Percentiles rank a stretch among this genome's conserved stretches.
Evolutionary conservation across 495 filamentous ascomycete genomes (phyloP).

Genomic region (Penicillium fimorum): DNA sequence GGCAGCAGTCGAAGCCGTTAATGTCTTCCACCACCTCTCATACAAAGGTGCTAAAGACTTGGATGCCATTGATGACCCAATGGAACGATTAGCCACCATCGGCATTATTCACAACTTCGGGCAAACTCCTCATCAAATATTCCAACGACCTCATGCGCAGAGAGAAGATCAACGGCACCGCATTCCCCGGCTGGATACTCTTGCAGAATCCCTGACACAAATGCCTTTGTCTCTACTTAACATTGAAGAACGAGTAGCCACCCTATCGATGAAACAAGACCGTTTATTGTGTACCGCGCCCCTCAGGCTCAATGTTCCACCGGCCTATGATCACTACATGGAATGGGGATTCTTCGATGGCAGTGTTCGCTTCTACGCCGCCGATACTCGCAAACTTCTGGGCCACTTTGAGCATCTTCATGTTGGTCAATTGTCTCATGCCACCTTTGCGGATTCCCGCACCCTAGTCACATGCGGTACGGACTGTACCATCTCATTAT

Average conservation of each 20-base stretch:
- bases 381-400: slow-evolving; percentile 70
- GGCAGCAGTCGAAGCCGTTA: slow-evolving; percentile 84
- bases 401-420: slow-evolving; percentile 93
- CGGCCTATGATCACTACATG: slow-evolving; percentile 82
- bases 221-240: slow-evolving; percentile 80
- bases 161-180: slow-evolving; percentile 64
- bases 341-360: slow-evolving; percentile 97
- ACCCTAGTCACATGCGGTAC: slow-evolving; percentile 87
- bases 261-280: slow-evolving; percentile 81
- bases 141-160: slow-evolving; percentile 71
- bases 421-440: slow-evolving; percentile 77
- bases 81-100: slow-evolving; percentile 81
- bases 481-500: slow-evolving; percentile 87
- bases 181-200: slow-evolving; percentile 69
- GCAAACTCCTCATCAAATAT: slow-evolving; percentile 94
- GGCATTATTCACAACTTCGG: slow-evolving; percentile 98
- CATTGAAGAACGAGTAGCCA: slow-evolving; percentile 74
- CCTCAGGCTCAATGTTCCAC: slow-evolving; percentile 82
- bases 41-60: slow-evolving; percentile 93
- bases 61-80: slow-evolving; percentile 83
- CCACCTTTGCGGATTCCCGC: slow-evolving; percentile 81
- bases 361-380: slow-evolving; percentile 82
- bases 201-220: slow-evolving; percentile 71
- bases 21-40: slow-evolving; percentile 93
- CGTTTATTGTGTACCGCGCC: slow-evolving; percentile 80